These are phyloP conservation scores for Prunella vulgaris DNA, from an alignment of 257 asterid genomes.

Conservation along the genomic window DNA sequence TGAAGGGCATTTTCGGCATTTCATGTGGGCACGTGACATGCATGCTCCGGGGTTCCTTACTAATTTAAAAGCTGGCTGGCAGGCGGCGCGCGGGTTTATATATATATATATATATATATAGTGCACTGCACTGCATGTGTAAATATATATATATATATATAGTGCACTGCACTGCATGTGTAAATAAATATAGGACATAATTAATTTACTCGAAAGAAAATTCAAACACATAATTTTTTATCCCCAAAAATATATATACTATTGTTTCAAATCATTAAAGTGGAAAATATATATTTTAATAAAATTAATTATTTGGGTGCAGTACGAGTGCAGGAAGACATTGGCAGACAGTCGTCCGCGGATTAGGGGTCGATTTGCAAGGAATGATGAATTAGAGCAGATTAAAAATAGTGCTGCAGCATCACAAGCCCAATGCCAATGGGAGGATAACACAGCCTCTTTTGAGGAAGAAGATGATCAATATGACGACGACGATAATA, in stretches of 20 bases:
- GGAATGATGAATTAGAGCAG: slow-evolving; percentile 51
- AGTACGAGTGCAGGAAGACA: slow-evolving; percentile 94
- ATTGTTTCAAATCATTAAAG: too few species aligned
- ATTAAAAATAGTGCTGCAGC: too few species aligned
- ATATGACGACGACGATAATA: slow-evolving; percentile 52
- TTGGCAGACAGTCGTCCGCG: slow-evolving; percentile 89
- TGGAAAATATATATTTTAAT: too few species aligned
- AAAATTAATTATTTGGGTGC: neutral
- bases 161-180: too few species aligned
- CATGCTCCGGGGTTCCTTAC: neutral
- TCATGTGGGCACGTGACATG: neutral
- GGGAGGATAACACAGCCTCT: slow-evolving; percentile 45
- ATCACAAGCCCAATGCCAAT: slow-evolving; percentile 38
- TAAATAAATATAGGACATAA: too few species aligned
- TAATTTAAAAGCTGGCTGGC: too few species aligned
- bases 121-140: neutral
- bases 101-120: too few species aligned
- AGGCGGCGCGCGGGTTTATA: too few species aligned
- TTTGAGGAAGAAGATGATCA: slow-evolving; percentile 18
- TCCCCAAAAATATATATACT: too few species aligned
- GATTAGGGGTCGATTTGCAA: slow-evolving; percentile 78
- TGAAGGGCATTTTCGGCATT: neutral
- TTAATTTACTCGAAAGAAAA: too few species aligned
- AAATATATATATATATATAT: too few species aligned
- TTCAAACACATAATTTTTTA: neutral